Evolutionary conservation across 495 filamentous ascomycete genomes (phyloP).

Genomic region (Zalerion maritima): DNA sequence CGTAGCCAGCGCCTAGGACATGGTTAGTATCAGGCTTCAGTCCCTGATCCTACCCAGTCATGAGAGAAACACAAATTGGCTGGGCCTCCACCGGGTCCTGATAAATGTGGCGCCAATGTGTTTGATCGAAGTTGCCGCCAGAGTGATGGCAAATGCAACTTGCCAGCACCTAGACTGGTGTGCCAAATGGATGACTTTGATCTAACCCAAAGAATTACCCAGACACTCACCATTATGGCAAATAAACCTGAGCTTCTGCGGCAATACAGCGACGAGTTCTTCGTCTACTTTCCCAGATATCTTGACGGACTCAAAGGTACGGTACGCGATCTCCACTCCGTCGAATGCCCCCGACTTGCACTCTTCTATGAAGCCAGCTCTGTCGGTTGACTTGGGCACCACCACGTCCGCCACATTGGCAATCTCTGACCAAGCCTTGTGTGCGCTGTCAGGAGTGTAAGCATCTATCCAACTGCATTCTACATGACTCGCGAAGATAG

Average conservation of each 20-base stretch:
- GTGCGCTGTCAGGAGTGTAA: constrained; percentile 11
- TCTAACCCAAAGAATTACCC: no score
- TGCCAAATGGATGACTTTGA: no score
- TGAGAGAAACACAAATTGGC: no score
- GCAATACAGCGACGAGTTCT: constrained; percentile 51
- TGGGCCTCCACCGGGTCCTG: no score
- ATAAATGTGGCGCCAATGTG: no score
- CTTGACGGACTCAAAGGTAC: constrained; percentile 53
- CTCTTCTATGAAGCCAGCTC: constrained; percentile 50
- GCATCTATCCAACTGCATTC: no score
- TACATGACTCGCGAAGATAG: no score
- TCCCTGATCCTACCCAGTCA: no score
- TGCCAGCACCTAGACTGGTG: no score
- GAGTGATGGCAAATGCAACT: no score
- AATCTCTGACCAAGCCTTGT: constrained; percentile 13
- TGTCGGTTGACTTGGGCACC: constrained; percentile 10
- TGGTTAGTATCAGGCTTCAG: no score
- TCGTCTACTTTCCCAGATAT: constrained; percentile 57
- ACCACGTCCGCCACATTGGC: constrained; percentile 15
- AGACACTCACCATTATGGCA: constrained; percentile 61
- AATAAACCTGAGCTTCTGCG: constrained; percentile 56
- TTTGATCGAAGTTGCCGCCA: no score
- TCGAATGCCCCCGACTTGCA: constrained; percentile 52
- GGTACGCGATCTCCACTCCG: constrained; percentile 53
- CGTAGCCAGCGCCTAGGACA: constrained; percentile 52